Evolutionary conservation across 2,329 filamentous ascomycete species (phyloP).

Genomic region (Ampelomyces quisqualis): DNA sequence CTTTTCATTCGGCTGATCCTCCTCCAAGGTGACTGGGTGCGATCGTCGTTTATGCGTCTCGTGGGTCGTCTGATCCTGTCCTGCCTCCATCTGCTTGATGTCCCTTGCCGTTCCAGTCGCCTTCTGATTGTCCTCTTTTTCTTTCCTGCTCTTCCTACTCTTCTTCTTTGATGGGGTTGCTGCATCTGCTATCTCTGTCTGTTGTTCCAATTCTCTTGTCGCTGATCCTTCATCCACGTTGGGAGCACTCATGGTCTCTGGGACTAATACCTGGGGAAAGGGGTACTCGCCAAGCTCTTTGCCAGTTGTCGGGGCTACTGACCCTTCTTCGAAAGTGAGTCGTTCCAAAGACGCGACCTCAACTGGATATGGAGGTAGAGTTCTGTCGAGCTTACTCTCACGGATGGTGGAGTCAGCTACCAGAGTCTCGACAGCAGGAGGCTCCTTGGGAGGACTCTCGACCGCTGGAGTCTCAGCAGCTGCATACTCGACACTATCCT

Average conservation of each 20-base stretch:
- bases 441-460: constrained; percentile 33
- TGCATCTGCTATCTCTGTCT: constrained; percentile 21
- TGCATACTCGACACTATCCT: constrained; percentile 34
- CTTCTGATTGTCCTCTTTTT: constrained; percentile 27
- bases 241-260: constrained; percentile 2
- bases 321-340: constrained; percentile 6
- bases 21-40: constrained; percentile 34
- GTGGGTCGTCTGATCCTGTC: constrained; percentile 5
- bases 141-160: constrained; percentile 42
- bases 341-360: neutral
- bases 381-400: constrained; percentile 15
- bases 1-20: constrained; percentile 39
- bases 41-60: constrained; percentile 38
- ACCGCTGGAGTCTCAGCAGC: constrained; percentile 35
- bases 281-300: constrained; percentile 29
- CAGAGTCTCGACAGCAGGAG: constrained; percentile 38
- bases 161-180: constrained; percentile 49
- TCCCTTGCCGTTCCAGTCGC: neutral
- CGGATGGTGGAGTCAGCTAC: constrained; percentile 24
- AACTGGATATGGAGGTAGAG: constrained; percentile 7
- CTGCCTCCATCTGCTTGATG: neutral
- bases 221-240: constrained; percentile 3
- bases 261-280: constrained; percentile 24
- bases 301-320: constrained; percentile 3
- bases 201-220: constrained; percentile 22